phyloP scores from a whole-genome alignment of 2,329 filamentous ascomycete species.

The Paecilomyces fulvus region DNA sequence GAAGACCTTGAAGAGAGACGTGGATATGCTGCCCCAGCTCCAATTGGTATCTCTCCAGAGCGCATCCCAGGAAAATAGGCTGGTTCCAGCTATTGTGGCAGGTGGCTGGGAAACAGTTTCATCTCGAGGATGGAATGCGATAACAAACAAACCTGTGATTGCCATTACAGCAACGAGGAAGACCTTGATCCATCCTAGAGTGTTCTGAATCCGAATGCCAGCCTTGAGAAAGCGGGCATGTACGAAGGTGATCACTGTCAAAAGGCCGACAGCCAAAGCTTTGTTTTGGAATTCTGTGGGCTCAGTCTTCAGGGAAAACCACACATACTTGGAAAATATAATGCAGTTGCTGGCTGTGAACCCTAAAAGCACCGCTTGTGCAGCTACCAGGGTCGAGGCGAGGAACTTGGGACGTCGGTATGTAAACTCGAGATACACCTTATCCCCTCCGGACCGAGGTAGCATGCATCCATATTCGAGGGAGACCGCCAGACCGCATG shows the following conservation, averaged over 20 bases:
- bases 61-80: conserved; percentile 38
- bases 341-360: conserved; percentile 65
- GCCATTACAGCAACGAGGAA: conserved; percentile 54
- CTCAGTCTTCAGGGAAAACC: conserved; percentile 50
- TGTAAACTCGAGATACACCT: conserved; percentile 64
- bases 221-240: conserved; percentile 51
- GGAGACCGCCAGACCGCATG: conserved; percentile 52
- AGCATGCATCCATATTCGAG: conserved; percentile 65
- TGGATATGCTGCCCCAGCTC: conserved; percentile 60
- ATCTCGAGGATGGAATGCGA: conserved; percentile 37
- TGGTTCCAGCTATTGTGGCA: neutral
- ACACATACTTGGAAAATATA: conserved; percentile 57
- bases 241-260: conserved; percentile 50
- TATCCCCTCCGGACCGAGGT: conserved; percentile 58
- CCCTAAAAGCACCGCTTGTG: conserved; percentile 55
- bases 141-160: conserved; percentile 51
- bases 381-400: conserved; percentile 54
- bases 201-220: conserved; percentile 53
- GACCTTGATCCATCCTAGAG: conserved; percentile 57
- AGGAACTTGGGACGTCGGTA: conserved; percentile 57
- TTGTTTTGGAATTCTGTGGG: conserved; percentile 47
- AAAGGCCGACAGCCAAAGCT: conserved; percentile 46
- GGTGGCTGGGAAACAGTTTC: conserved; percentile 4
- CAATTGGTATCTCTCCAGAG: conserved; percentile 59
- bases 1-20: conserved; percentile 54